These are phyloP conservation scores for Sungouiella thailandica DNA, from an alignment of 805 yeast genomes.

Conservation along the genomic window DNA sequence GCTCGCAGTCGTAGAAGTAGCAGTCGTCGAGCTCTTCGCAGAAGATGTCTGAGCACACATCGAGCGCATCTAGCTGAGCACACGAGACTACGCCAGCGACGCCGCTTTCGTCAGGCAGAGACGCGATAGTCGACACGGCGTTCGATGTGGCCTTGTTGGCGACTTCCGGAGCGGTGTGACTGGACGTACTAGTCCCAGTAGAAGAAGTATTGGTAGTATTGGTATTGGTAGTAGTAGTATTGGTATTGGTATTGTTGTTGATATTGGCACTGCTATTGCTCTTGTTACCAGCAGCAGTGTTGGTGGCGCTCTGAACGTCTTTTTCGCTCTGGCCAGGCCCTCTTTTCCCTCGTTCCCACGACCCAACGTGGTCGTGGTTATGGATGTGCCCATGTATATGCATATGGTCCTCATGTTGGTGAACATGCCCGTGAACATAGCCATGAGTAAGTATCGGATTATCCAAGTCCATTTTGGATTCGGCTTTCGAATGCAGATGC, in stretches of 20 bases:
- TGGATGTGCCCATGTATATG: slow-evolving; percentile 69
- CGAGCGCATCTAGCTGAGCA: slow-evolving; percentile 28
- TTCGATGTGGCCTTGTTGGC: not conserved
- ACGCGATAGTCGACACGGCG: no score
- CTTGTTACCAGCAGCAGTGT: not conserved
- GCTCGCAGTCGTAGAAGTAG: slow-evolving; percentile 32
- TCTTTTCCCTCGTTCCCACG: no score
- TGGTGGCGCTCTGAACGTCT: not conserved
- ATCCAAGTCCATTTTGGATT: no score
- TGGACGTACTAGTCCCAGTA: no score
- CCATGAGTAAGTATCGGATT: slow-evolving; percentile 37
- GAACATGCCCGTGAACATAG: slow-evolving; percentile 64
- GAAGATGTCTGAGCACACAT: slow-evolving; percentile 34
- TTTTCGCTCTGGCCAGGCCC: slow-evolving; percentile 9
- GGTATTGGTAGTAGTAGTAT: no score
- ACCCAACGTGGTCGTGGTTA: slow-evolving; percentile 39
- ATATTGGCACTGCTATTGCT: no score
- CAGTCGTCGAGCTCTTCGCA: slow-evolving; percentile 44
- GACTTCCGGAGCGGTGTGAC: no score
- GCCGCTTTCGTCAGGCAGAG: no score
- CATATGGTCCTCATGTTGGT: slow-evolving; percentile 55
- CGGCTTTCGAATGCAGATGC: no score
- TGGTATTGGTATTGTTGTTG: no score
- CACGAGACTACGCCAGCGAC: no score
- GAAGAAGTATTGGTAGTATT: no score